These are phyloP conservation scores for Cystofilobasidium bisporidii DNA, from an alignment of 768 basidiomycete species.

Conservation along the genomic window DNA sequence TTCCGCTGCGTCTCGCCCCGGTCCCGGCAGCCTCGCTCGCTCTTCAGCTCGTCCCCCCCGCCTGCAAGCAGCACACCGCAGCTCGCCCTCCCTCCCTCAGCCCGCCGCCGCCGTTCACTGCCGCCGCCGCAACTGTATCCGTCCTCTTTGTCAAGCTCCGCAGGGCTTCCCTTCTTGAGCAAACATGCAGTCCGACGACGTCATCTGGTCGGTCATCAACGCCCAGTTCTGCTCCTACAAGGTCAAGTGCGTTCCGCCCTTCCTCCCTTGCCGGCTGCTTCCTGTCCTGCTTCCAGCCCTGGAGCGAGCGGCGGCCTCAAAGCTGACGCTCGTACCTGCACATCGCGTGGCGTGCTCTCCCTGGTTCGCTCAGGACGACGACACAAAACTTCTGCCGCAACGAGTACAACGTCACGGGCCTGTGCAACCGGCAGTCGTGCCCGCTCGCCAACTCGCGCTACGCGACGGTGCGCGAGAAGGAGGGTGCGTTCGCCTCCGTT, in stretches of 20 bases:
- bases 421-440: constrained; percentile 90
- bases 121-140: neutral
- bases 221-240: constrained; percentile 91
- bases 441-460: constrained; percentile 96
- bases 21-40: too few species aligned
- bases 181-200: constrained; percentile 62
- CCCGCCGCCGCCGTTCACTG: too few species aligned
- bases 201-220: constrained; percentile 95
- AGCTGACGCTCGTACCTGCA: neutral
- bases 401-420: constrained; percentile 94
- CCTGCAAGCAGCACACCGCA: too few species aligned
- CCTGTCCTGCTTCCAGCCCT: constrained; percentile 4
- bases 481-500: constrained; percentile 49
- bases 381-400: constrained; percentile 98
- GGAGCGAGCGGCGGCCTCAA: neutral
- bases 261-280: neutral
- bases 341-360: neutral
- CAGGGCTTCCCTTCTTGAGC: too few species aligned
- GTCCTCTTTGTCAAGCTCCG: neutral
- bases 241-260: constrained; percentile 68
- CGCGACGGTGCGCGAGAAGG: constrained; percentile 93
- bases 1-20: too few species aligned
- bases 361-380: constrained; percentile 52
- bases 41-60: too few species aligned
- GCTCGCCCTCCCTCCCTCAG: too few species aligned